Evolutionary conservation across 768 basidiomycete species (phyloP).

Genomic region (Mycena crocata): DNA sequence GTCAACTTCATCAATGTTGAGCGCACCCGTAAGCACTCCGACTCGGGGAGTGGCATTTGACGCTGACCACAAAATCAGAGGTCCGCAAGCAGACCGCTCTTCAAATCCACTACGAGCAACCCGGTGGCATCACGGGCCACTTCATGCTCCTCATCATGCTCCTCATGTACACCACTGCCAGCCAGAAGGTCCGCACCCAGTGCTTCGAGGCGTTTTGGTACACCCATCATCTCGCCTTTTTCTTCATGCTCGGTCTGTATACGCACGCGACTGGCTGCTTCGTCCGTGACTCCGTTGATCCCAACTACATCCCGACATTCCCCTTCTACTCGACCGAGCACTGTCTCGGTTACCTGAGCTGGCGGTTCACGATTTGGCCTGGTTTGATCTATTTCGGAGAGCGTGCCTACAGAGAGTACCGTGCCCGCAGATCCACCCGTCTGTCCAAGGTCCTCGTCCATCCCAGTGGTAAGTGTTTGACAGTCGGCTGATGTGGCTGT

Average conservation of each 20-base stretch:
- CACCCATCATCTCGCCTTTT: slow-evolving; percentile 94
- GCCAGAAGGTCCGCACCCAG: slow-evolving; percentile 87
- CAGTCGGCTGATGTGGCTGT: slow-evolving; percentile 6
- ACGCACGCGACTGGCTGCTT: slow-evolving; percentile 95
- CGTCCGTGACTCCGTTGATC: slow-evolving; percentile 85
- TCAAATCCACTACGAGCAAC: slow-evolving; percentile 88
- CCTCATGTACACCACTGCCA: slow-evolving; percentile 92
- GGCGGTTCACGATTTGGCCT: slow-evolving; percentile 94
- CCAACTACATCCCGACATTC: slow-evolving; percentile 77
- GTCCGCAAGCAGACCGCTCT: slow-evolving; percentile 82
- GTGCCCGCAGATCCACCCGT: slow-evolving; percentile 80
- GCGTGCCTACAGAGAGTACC: slow-evolving; percentile 84
- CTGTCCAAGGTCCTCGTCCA: slow-evolving; percentile 91
- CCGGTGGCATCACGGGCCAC: slow-evolving; percentile 95
- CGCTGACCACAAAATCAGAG: too few species aligned
- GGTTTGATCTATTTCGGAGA: slow-evolving; percentile 92
- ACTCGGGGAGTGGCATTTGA: too few species aligned
- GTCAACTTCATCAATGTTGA: slow-evolving; percentile 95
- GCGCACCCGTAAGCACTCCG: slow-evolving; percentile 76
- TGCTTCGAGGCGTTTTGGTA: slow-evolving; percentile 98
- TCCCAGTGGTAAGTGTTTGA: slow-evolving; percentile 75
- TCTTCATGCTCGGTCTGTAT: slow-evolving; percentile 93
- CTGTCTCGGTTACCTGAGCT: slow-evolving; percentile 92
- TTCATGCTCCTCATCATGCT: slow-evolving; percentile 96
- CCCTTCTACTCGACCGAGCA: slow-evolving; percentile 91